These are phyloP conservation scores for Aspergillus nanangensis DNA, from an alignment of 495 filamentous ascomycete species.

Conservation along the genomic window DNA sequence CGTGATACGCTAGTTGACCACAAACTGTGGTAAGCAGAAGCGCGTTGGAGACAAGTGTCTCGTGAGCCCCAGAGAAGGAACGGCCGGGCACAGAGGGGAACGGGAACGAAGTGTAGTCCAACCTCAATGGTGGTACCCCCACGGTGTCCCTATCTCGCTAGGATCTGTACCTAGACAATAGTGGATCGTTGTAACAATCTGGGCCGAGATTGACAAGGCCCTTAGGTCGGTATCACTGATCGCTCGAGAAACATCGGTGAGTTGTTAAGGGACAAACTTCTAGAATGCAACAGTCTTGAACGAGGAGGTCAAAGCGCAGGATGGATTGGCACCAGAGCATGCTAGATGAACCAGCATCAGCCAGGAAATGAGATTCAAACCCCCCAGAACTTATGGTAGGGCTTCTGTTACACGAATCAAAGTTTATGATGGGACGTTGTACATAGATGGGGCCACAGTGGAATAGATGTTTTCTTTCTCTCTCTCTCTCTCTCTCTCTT, in stretches of 20 bases:
- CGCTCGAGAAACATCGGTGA: neutral
- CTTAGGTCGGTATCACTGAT: neutral
- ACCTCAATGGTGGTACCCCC: too few species aligned
- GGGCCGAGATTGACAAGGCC: too few species aligned
- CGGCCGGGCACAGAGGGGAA: neutral
- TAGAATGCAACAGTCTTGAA: neutral
- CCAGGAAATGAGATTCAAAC: neutral
- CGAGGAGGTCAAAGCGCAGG: neutral
- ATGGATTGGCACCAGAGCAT: neutral
- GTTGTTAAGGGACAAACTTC: conserved; percentile 8
- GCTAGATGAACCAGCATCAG: too few species aligned
- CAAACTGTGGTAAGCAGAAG: neutral
- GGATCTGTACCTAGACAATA: too few species aligned
- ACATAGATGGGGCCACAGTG: neutral
- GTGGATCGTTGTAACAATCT: too few species aligned
- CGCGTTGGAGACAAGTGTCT: neutral
- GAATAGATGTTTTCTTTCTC: neutral
- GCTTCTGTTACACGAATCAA: neutral
- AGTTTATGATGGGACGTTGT: neutral
- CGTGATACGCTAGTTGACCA: too few species aligned
- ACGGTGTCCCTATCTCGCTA: too few species aligned
- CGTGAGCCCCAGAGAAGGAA: neutral
- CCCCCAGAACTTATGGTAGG: neutral
- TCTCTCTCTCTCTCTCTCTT: neutral
- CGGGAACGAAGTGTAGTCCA: neutral